phyloP scores from a whole-genome alignment of 2,329 filamentous ascomycete species.

The Botrytis porri region DNA sequence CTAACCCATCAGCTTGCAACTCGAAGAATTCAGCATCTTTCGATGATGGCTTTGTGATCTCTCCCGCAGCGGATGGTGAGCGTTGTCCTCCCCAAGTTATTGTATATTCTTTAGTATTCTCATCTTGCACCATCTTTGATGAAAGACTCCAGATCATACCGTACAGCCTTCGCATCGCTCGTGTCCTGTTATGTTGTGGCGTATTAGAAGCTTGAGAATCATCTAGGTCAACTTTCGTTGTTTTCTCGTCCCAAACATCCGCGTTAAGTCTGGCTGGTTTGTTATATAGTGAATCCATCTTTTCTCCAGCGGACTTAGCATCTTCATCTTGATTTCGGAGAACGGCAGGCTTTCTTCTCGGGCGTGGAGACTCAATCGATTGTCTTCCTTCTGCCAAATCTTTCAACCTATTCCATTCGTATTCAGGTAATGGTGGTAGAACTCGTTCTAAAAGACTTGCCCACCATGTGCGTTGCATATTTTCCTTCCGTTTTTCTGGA shows the following conservation, averaged over 20 bases:
- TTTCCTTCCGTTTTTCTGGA: slow-evolving; percentile 41
- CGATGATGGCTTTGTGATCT: slow-evolving; percentile 29
- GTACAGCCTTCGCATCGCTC: slow-evolving; percentile 51
- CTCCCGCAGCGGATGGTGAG: slow-evolving; percentile 35
- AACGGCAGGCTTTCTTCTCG: slow-evolving; percentile 28
- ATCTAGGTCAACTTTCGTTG: neutral
- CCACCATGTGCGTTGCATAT: slow-evolving; percentile 50
- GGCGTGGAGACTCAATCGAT: slow-evolving; percentile 21
- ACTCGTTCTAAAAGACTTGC: slow-evolving; percentile 44
- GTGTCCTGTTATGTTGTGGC: neutral
- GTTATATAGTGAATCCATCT: neutral
- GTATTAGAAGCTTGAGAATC: neutral
- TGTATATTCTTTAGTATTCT: slow-evolving; percentile 34
- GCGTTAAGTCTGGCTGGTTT: neutral
- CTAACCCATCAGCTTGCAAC: slow-evolving; percentile 33
- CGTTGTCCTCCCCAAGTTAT: slow-evolving; percentile 48
- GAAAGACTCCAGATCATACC: slow-evolving; percentile 45
- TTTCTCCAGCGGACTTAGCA: neutral
- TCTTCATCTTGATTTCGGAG: neutral
- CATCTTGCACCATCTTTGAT: slow-evolving; percentile 42
- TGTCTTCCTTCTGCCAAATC: slow-evolving; percentile 42
- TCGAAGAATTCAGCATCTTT: slow-evolving; percentile 49
- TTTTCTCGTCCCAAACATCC: neutral
- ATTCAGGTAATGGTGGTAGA: slow-evolving; percentile 51
- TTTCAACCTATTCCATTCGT: slow-evolving; percentile 56